Conservation (phyloP, 2,329 filamentous ascomycete species). For the Trichophyton mentagrophytes region DNA sequence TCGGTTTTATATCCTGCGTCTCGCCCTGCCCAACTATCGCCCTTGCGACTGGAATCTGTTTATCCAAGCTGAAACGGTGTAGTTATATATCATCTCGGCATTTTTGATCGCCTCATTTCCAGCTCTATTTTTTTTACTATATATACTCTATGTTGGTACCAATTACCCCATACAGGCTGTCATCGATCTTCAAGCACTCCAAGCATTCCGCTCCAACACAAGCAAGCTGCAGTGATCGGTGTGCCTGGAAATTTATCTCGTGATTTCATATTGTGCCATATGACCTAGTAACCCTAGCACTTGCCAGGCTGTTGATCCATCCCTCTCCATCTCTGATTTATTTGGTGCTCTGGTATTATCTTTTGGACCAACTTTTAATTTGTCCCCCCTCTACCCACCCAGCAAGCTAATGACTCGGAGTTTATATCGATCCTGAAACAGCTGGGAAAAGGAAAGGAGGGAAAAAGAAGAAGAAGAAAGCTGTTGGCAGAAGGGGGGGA, state of each 20-base stretch:
- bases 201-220: neutral
- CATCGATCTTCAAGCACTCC: neutral
- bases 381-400: neutral
- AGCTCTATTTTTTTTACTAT: neutral
- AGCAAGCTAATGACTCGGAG: neutral
- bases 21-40: slow-evolving; percentile 7
- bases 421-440: neutral
- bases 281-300: neutral
- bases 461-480: neutral
- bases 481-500: neutral
- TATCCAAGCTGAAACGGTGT: slow-evolving; percentile 4
- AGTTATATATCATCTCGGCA: neutral
- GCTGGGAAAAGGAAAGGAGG: neutral
- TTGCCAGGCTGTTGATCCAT: neutral
- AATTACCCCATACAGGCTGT: neutral
- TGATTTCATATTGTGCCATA: neutral
- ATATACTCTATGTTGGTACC: neutral
- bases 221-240: neutral
- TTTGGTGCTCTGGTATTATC: slow-evolving; percentile 7
- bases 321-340: neutral
- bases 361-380: slow-evolving; percentile 7
- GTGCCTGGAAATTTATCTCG: neutral
- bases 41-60: slow-evolving; percentile 7
- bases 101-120: slow-evolving; percentile 9
- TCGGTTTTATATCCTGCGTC: slow-evolving; percentile 11